Percentiles rank a stretch among this genome's conserved stretches.
These are phyloP conservation scores for Elsinoe batatas DNA, from an alignment of 2,329 filamentous ascomycete genomes.

Conservation along the genomic window DNA sequence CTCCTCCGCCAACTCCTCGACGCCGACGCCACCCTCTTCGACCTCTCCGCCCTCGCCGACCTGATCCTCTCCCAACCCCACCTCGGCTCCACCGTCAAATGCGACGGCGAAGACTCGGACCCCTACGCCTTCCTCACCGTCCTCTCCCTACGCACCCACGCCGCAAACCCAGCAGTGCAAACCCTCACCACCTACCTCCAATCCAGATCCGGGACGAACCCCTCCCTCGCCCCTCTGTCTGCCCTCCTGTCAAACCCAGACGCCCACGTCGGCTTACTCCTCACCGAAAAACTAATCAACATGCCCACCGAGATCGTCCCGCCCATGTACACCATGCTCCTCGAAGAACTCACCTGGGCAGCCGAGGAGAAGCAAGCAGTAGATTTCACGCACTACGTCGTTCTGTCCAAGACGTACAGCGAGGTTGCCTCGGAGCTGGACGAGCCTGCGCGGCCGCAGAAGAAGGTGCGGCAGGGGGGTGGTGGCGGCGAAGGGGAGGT, in stretches of 20 bases:
- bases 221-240: slow-evolving; percentile 42
- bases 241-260: slow-evolving; percentile 29
- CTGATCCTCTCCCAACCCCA: slow-evolving; percentile 77
- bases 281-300: slow-evolving; percentile 93
- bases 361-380: slow-evolving; percentile 87
- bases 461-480: slow-evolving; percentile 49
- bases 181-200: slow-evolving; percentile 63
- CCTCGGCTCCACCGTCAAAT: slow-evolving; percentile 90
- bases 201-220: slow-evolving; percentile 42
- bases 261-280: slow-evolving; percentile 64
- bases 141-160: slow-evolving; percentile 70
- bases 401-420: slow-evolving; percentile 84
- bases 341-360: slow-evolving; percentile 82
- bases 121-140: slow-evolving; percentile 88
- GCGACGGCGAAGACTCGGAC: slow-evolving; percentile 88
- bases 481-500: slow-evolving; percentile 39
- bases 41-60: slow-evolving; percentile 78
- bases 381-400: slow-evolving; percentile 82
- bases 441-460: slow-evolving; percentile 51
- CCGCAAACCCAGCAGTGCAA: slow-evolving; percentile 60
- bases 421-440: slow-evolving; percentile 78
- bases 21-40: slow-evolving; percentile 72
- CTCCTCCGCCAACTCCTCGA: slow-evolving; percentile 88
- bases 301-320: slow-evolving; percentile 89
- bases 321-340: slow-evolving; percentile 88